Percentiles rank a stretch among this genome's conserved stretches.
Conservation (phyloP, 768 basidiomycete genomes). For the Lentinula detonsa region DNA sequence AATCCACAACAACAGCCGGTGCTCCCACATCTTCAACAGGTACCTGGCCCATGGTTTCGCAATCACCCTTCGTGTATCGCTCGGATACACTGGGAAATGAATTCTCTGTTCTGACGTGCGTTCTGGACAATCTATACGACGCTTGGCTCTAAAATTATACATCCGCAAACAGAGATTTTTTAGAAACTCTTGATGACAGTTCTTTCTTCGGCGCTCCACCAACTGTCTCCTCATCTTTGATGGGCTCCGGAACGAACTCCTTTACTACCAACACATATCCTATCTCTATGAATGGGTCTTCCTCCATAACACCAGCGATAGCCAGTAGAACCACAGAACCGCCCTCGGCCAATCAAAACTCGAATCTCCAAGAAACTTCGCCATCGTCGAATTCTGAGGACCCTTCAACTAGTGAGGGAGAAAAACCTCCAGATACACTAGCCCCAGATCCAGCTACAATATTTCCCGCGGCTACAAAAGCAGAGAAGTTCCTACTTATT, state of each 20-base stretch:
- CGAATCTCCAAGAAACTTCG: conserved; percentile 11
- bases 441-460: conserved; percentile 43
- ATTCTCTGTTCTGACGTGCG: conserved; percentile 75
- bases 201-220: conserved; percentile 69
- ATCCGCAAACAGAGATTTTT: conserved; percentile 57
- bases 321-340: conserved; percentile 3
- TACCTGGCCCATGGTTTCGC: conserved; percentile 49
- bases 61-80: conserved; percentile 54
- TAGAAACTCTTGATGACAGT: conserved; percentile 82
- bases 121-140: conserved; percentile 10
- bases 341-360: background rate
- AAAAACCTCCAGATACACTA: conserved; percentile 16
- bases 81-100: conserved; percentile 76
- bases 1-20: background rate
- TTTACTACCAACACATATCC: conserved; percentile 14
- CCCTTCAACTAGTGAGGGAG: conserved; percentile 11
- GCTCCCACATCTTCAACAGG: conserved; percentile 24
- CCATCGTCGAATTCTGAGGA: conserved; percentile 15
- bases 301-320: background rate
- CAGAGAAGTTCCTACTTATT: conserved; percentile 85
- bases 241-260: conserved; percentile 27
- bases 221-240: conserved; percentile 41
- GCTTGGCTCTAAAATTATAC: conserved; percentile 2
- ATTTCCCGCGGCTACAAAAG: conserved; percentile 69
- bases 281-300: conserved; percentile 1